phyloP scores from a whole-genome alignment of 148 eudicot genomes.

The Cornus controversa region DNA sequence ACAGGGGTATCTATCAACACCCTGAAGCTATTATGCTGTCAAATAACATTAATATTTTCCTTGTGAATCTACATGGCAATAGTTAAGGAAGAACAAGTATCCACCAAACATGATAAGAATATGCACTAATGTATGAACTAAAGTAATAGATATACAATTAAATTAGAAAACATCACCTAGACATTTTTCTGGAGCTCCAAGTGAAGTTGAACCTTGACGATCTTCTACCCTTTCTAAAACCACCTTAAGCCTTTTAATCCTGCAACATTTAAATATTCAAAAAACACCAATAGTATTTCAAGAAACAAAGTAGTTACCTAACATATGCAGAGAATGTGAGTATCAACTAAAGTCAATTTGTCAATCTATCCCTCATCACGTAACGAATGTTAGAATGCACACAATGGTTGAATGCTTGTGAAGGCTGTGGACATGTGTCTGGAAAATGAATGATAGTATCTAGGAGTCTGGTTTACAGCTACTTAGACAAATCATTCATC shows the following conservation, averaged over 20 bases:
- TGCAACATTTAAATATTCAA: conserved; percentile 22
- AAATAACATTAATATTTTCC: no score
- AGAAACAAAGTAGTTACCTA: not conserved
- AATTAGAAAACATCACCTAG: conserved; percentile 27
- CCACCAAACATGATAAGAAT: not conserved
- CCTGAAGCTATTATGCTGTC: no score
- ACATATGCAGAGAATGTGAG: not conserved
- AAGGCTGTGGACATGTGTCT: no score
- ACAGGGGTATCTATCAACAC: no score
- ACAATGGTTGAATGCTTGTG: not conserved
- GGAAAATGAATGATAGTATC: no score
- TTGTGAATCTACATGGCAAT: no score
- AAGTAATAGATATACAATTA: not conserved
- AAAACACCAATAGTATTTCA: not conserved
- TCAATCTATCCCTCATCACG: not conserved
- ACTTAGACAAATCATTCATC: no score
- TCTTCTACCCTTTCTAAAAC: no score
- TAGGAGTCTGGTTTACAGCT: no score
- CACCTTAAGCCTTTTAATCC: conserved; percentile 45
- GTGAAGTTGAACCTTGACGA: conserved; percentile 33
- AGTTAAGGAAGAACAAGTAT: no score
- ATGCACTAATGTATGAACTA: not conserved
- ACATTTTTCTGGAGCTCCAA: conserved; percentile 20
- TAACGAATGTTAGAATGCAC: not conserved
- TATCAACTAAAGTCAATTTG: conserved; percentile 1